These are phyloP conservation scores for Diaporthe humulicola DNA, from an alignment of 2,329 filamentous ascomycete genomes.

Conservation along the genomic window DNA sequence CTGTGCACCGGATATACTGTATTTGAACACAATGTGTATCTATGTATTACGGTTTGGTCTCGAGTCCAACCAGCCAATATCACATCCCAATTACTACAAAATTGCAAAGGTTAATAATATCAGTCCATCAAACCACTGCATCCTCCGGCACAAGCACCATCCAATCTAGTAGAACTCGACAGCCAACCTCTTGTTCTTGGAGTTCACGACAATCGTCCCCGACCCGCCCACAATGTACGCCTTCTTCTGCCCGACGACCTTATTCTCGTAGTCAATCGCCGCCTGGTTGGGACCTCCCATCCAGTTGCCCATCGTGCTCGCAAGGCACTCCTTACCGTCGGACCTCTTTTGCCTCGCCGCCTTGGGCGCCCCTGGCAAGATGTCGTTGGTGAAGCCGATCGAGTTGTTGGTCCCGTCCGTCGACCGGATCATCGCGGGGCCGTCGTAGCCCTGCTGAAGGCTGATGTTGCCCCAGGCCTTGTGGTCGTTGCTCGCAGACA, in stretches of 20 bases:
- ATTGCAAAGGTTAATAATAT: not conserved
- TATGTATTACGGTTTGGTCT: not conserved
- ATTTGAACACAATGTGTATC: not conserved
- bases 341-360: slow-evolving; percentile 33
- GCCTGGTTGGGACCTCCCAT: slow-evolving; percentile 34
- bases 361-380: slow-evolving; percentile 24
- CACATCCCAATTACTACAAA: not conserved
- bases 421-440: slow-evolving; percentile 32
- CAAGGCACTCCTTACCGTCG: slow-evolving; percentile 34
- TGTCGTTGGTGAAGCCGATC: slow-evolving; percentile 29
- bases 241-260: slow-evolving; percentile 35
- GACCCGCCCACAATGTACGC: slow-evolving; percentile 28
- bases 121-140: not conserved
- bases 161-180: slow-evolving; percentile 27
- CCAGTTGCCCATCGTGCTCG: slow-evolving; percentile 33
- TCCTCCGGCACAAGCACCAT: not conserved
- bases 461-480: slow-evolving; percentile 34
- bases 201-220: slow-evolving; percentile 31
- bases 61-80: not conserved
- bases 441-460: slow-evolving; percentile 35
- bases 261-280: slow-evolving; percentile 34
- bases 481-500: slow-evolving; percentile 29
- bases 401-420: slow-evolving; percentile 28
- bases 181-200: slow-evolving; percentile 29
- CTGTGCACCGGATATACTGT: not conserved